phyloP scores from a whole-genome alignment of 805 yeast genomes.

The Suhomyces sp. region DNA sequence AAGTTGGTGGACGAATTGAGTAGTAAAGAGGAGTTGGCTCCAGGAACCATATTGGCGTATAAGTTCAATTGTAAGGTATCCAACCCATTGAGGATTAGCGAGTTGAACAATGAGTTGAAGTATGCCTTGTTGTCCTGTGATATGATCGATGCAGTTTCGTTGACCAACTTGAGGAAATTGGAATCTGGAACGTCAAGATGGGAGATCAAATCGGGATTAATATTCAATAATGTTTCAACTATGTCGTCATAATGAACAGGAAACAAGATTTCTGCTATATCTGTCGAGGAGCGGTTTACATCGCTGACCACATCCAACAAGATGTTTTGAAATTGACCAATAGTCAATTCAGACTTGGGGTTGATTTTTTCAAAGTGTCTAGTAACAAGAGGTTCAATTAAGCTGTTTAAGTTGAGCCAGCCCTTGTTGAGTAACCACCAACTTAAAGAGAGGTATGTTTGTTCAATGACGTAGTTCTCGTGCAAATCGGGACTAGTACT shows the following conservation, averaged over 20 bases:
- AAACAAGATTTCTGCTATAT: slow-evolving; percentile 20
- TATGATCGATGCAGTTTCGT: slow-evolving; percentile 45
- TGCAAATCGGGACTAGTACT: slow-evolving; percentile 6
- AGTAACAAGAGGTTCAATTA: slow-evolving; percentile 55
- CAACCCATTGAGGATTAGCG: slow-evolving; percentile 32
- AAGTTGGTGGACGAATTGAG: slow-evolving; percentile 9
- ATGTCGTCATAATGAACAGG: slow-evolving; percentile 38
- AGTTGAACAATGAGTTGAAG: slow-evolving; percentile 28
- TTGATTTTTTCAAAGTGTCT: slow-evolving; percentile 59
- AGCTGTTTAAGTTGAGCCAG: slow-evolving; percentile 56
- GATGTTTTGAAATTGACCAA: slow-evolving; percentile 54
- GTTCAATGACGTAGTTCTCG: slow-evolving; percentile 60
- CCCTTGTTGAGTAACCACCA: slow-evolving; percentile 96
- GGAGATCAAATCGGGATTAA: slow-evolving; percentile 40
- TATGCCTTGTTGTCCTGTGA: slow-evolving; percentile 22
- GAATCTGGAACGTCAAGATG: slow-evolving; percentile 36
- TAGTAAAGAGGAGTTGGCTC: slow-evolving; percentile 8
- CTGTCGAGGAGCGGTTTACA: slow-evolving; percentile 6
- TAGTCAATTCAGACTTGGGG: slow-evolving; percentile 68
- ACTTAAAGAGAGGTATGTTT: slow-evolving; percentile 78
- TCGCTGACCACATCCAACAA: slow-evolving; percentile 17
- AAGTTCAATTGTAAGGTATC: slow-evolving; percentile 36
- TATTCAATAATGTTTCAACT: slow-evolving; percentile 47
- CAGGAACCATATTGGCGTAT: slow-evolving; percentile 23
- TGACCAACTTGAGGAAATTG: slow-evolving; percentile 37